Base-by-base conservation (phyloP, 2,329 filamentous ascomycete species). In the Helotiales sp. region DNA sequence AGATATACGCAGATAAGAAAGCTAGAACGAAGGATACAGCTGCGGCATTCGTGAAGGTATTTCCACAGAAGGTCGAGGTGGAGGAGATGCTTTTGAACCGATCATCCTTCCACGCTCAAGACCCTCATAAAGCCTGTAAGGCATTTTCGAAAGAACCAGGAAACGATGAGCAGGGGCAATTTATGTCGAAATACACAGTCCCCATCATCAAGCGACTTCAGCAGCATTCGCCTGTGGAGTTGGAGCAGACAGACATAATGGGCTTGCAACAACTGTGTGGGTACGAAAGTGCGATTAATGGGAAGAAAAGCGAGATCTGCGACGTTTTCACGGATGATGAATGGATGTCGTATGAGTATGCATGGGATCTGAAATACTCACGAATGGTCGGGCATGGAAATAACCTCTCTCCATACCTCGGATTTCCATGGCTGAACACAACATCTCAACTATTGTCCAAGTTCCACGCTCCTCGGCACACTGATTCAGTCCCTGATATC, bases 341-440 rank as follows among this genome's bases (percentile, higher is more conserved):
- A 60, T 87, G 84, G 85, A 80, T 88, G n/a, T 76, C 76, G 2
- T 88, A 85, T 73, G 85, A 88, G 70, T 88, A 88, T 67, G 77
- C 81, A 12, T 84, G 84, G 61, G 85, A 88, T 61, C 73, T 88
- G 61, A 79, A 80, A 66, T 88, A 87, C 68, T 82, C 84, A 67
- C 83, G 86, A 71, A 89, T 88, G 71, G 75, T 79, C 1, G 87
- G 87, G 17, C 89, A 89, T 61, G 86, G 85, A 5, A 84, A 81
- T 62, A 68, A 73, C 0, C 74, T 84, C 1, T 78, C 83, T 0
- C 84, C 83, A 0, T 76, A 77, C 17, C 76, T 88, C 5, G 87
- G 87, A 1, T 79, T 84, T 53, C 86, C 86, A 0, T 90, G 87
- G 87, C 67, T 89, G 5, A 87, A 87, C 61, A 81, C 84, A 0